These are phyloP conservation scores for Tulasnella sp. DNA, from an alignment of 768 basidiomycete species.

Conservation along the genomic window DNA sequence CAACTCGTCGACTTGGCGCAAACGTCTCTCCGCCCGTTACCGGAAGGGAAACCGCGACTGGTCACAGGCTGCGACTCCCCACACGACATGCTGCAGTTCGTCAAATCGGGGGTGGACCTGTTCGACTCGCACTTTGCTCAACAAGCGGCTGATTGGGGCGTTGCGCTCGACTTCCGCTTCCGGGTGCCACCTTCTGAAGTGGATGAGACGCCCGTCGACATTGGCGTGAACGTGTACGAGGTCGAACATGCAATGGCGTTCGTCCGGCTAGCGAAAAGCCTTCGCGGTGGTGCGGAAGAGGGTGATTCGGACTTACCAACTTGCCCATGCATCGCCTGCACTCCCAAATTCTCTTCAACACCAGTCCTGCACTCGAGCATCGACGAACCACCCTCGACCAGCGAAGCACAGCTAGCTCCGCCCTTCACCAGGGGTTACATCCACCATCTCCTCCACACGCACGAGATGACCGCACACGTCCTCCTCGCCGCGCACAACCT, in stretches of 20 bases:
- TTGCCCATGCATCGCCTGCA: slow-evolving; percentile 22
- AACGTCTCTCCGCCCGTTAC: slow-evolving; percentile 47
- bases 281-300: slow-evolving; percentile 32
- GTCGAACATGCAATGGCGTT: slow-evolving; percentile 50
- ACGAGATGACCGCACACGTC: slow-evolving; percentile 81
- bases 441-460: slow-evolving; percentile 77
- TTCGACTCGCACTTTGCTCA: slow-evolving; percentile 68
- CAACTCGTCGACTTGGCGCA: slow-evolving; percentile 36
- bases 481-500: slow-evolving; percentile 69
- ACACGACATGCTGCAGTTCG: slow-evolving; percentile 61
- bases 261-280: slow-evolving; percentile 34
- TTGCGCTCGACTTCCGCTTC: slow-evolving; percentile 72
- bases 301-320: neutral
- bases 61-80: slow-evolving; percentile 46
- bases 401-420: neutral
- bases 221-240: slow-evolving; percentile 70
- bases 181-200: slow-evolving; percentile 31
- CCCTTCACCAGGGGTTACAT: slow-evolving; percentile 50
- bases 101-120: slow-evolving; percentile 61
- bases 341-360: slow-evolving; percentile 16
- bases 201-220: slow-evolving; percentile 21
- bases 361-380: slow-evolving; percentile 18
- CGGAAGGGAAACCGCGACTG: slow-evolving; percentile 49
- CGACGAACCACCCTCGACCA: slow-evolving; percentile 16
- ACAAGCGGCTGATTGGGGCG: slow-evolving; percentile 51